A percentile compares a stretch with the other conserved stretches of the same genome.
Conservation (phyloP, 176 grass and related monocot genomes). For the Leersia perrieri region DNA sequence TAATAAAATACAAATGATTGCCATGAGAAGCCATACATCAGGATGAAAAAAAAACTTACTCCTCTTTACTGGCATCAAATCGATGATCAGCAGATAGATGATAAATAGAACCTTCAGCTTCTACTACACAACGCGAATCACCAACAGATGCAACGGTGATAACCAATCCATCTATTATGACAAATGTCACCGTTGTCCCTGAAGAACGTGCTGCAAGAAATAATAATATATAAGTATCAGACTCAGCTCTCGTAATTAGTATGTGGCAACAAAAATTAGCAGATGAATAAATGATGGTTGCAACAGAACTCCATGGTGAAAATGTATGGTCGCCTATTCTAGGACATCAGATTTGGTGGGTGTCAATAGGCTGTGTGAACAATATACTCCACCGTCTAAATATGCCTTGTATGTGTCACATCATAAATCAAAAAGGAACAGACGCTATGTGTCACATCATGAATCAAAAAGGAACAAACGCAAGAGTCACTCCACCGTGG, state of each 20-base stretch:
- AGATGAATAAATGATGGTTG: neutral
- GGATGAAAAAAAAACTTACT: conserved; percentile 50
- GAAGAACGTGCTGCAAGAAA: conserved; percentile 66
- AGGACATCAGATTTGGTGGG: neutral
- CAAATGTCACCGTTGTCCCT: conserved; percentile 91
- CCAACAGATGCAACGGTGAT: conserved; percentile 89
- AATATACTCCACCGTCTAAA: neutral
- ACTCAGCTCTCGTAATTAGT: neutral
- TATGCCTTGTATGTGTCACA: neutral
- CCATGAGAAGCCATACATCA: neutral
- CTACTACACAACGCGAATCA: conserved; percentile 82
- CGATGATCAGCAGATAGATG: conserved; percentile 89
- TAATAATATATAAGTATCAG: conserved; percentile 4
- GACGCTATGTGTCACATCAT: neutral
- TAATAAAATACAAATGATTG: conserved; percentile 22
- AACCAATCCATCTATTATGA: conserved; percentile 84
- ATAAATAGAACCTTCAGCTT: conserved; percentile 86
- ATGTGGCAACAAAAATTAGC: neutral
- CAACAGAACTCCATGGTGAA: conserved; percentile 6
- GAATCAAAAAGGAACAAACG: neutral
- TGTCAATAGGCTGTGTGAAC: neutral
- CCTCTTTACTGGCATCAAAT: conserved; percentile 83
- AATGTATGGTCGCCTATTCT: neutral
- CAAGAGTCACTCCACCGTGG: neutral
- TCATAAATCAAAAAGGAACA: conserved; percentile 13